Conservation (phyloP, 148 eudicot genomes). For the Dianthus caryophyllus region DNA sequence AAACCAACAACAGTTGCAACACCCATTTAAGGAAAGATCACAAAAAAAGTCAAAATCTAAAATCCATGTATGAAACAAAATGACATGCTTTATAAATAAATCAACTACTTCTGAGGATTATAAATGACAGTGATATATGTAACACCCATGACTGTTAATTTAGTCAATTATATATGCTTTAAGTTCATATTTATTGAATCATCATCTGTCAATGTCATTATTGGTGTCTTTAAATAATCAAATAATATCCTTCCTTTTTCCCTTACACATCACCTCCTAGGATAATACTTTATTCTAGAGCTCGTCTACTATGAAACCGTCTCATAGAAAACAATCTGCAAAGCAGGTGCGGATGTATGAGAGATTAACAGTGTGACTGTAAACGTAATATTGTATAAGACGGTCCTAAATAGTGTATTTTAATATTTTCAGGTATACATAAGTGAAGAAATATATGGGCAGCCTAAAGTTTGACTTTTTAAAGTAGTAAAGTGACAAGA, state of each 20-base stretch:
- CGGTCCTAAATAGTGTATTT: too few species aligned
- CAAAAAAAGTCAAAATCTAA: conserved; percentile 6
- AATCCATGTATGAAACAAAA: conserved; percentile 1
- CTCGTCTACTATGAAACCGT: too few species aligned
- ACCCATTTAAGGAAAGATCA: conserved; percentile 19
- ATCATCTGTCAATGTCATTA: conserved; percentile 10
- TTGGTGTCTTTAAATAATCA: conserved; percentile 17
- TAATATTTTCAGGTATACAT: too few species aligned
- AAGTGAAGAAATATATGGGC: too few species aligned
- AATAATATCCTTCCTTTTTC: neutral
- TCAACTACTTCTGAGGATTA: neutral
- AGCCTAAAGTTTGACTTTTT: conserved; percentile 22
- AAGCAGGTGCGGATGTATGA: too few species aligned
- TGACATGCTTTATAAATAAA: conserved; percentile 3
- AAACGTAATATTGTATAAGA: too few species aligned
- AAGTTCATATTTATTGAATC: neutral
- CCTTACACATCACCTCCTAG: conserved; percentile 20
- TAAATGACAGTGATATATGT: neutral
- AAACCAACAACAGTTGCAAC: conserved; percentile 13
- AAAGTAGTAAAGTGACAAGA: neutral
- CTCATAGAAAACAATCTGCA: too few species aligned
- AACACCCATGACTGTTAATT: neutral
- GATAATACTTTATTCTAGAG: conserved; percentile 6
- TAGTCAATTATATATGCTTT: neutral
- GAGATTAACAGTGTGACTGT: too few species aligned